A percentile compares a stretch with the other conserved stretches of the same genome.
phyloP scores from a whole-genome alignment of 2,329 filamentous ascomycete genomes.

The Tolypocladium album region DNA sequence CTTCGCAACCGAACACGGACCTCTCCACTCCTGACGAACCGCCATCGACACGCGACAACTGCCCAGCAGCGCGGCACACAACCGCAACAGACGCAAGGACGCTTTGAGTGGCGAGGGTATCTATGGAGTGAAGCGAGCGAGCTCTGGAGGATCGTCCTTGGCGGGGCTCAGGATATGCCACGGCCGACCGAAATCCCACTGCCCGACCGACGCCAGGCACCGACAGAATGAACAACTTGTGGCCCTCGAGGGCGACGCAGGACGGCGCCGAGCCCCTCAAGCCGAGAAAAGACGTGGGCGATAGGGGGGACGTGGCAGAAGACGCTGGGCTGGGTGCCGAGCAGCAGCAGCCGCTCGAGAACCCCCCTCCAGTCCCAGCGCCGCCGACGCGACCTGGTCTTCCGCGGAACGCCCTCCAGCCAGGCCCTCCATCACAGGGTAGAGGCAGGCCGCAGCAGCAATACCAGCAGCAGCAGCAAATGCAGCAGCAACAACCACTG shows the following conservation, averaged over 20 bases:
- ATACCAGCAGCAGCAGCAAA: constrained; percentile 6
- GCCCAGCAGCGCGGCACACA: neutral
- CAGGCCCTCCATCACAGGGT: neutral
- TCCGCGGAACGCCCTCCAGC: constrained; percentile 14
- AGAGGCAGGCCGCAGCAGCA: constrained; percentile 4
- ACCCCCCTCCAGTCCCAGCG: constrained; percentile 14
- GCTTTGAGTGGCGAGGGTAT: neutral
- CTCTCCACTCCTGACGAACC: neutral
- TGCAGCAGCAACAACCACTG: constrained; percentile 5
- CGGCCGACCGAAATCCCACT: constrained; percentile 1
- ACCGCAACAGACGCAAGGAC: neutral
- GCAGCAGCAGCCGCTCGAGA: constrained; percentile 18
- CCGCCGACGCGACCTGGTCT: constrained; percentile 8
- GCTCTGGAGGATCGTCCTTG: neutral
- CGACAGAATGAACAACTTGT: constrained; percentile 33
- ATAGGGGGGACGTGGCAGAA: constrained; percentile 25
- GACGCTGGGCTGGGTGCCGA: constrained; percentile 24
- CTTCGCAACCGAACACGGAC: neutral
- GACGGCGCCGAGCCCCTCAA: constrained; percentile 16
- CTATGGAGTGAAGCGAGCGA: neutral
- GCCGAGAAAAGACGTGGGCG: constrained; percentile 26
- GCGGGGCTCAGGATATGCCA: constrained; percentile 7
- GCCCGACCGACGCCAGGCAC: constrained; percentile 2
- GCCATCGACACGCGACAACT: neutral
- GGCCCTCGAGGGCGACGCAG: constrained; percentile 26